A percentile compares a stretch with the other conserved stretches of the same genome.
phyloP scores from a whole-genome alignment of 495 filamentous ascomycete species.

The Penicillium cinerascens region DNA sequence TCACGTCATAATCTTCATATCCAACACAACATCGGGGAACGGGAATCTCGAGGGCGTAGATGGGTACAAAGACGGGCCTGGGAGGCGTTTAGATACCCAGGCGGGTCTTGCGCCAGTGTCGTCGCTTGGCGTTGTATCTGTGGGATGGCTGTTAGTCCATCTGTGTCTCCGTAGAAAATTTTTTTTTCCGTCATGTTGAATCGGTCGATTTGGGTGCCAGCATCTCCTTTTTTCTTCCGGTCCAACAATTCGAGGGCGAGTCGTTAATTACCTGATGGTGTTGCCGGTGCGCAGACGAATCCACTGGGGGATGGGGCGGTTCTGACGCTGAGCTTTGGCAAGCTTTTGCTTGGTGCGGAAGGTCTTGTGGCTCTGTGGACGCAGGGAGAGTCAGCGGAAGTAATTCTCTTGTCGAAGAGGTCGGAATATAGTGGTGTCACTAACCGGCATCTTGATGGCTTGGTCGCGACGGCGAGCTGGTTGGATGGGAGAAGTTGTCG shows the following conservation, averaged over 20 bases:
- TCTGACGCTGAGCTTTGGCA: slow-evolving; percentile 99
- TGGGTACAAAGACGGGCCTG: slow-evolving; percentile 11
- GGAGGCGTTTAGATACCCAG: slow-evolving; percentile 78
- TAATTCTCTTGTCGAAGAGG: slow-evolving; percentile 10
- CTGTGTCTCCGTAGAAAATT: not conserved
- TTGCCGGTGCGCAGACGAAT: slow-evolving; percentile 96
- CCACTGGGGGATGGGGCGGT: slow-evolving; percentile 99
- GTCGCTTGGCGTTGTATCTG: slow-evolving; percentile 99
- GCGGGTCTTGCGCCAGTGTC: slow-evolving; percentile 99
- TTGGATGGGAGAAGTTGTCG: slow-evolving; percentile 43
- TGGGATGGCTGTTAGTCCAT: slow-evolving; percentile 16
- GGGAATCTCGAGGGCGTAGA: slow-evolving; percentile 10
- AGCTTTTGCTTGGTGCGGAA: slow-evolving; percentile 99
- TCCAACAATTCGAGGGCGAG: slow-evolving; percentile 5
- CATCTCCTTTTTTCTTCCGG: not conserved
- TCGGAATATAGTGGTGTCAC: slow-evolving; percentile 19
- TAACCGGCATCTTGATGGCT: slow-evolving; percentile 82
- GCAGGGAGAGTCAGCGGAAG: slow-evolving; percentile 8
- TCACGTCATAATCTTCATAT: slow-evolving; percentile 20
- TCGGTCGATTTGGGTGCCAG: not conserved
- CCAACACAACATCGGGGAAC: slow-evolving; percentile 18
- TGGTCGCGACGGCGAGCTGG: slow-evolving; percentile 47
- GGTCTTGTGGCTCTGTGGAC: slow-evolving; percentile 86
- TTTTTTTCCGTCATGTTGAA: not conserved
- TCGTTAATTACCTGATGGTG: slow-evolving; percentile 84